Evolutionary conservation across 2,329 filamentous ascomycete species (phyloP), one percentile per base, ranked within the genome.

Genomic region (Colletotrichum truncatum): DNA sequence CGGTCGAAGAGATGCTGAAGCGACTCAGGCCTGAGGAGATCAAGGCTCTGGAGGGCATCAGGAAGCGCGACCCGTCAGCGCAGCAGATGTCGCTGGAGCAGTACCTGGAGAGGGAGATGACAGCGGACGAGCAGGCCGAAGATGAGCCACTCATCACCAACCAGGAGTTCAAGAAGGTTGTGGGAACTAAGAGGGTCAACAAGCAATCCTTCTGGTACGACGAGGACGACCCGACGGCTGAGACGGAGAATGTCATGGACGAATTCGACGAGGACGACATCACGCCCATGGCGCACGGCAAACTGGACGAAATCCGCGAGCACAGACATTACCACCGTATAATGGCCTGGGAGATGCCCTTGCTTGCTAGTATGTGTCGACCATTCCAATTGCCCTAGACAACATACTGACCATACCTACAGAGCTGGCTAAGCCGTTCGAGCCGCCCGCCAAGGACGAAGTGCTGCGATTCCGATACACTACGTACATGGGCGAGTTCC

Each of bases 391-490:
- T 16, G 3, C n/a, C 18, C 26, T 18, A 25, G 12, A 8, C 26
- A 5, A 18, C 16, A 25, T 38, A 12, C 70, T 73, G 54, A 72
- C 69, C 38, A 11, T 21, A 8, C 55, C 28, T 38, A 52, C 74
- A 97, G 93, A 95, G 76, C 87, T 96, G 68, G 91, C 93, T 59
- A 93, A 93, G 78, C 91, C 93, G 16, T 98, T 97, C 77, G 80
- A 85, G 66, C 87, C 89, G 3, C 93, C 95, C 2, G 85, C 86
- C 12, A 77, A 84, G 28, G 78, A 88, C 46, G 85, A 92, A 71
- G 89, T 93, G 46, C 88, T 99, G 63, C 91, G 95, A 73, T 99
- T 98, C 89, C 91, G 96, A 73, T 98, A 97, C 83, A 99, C 96
- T 14, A 94, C 91, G 36, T 98, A 98, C 81, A 91, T 99, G 86